Percentiles rank a stretch among this genome's conserved stretches.
Evolutionary conservation across 768 basidiomycete genomes (phyloP).

Genomic region (Pulveroboletus sp.): DNA sequence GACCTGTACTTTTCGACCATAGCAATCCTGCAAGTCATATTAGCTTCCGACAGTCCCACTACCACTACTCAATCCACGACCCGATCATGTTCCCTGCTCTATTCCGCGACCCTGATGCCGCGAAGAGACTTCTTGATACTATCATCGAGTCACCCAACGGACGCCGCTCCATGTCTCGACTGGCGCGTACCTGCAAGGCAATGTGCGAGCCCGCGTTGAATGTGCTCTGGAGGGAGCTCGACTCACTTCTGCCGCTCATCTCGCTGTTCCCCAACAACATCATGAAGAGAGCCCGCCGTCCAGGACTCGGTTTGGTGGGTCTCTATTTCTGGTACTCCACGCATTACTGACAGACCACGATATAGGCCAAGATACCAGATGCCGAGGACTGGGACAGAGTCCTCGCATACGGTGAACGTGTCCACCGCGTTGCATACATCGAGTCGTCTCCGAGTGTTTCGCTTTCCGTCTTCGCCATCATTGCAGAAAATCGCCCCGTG

Average conservation of each 20-base stretch:
- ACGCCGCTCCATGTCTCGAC: conserved; percentile 59
- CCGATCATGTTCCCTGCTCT: conserved; percentile 50
- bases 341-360: conserved; percentile 6
- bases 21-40: conserved; percentile 25
- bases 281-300: conserved; percentile 65
- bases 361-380: conserved; percentile 55
- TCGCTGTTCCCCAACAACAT: conserved; percentile 65
- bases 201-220: conserved; percentile 67
- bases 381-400: conserved; percentile 66
- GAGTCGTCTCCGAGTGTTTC: conserved; percentile 62
- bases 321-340: neutral
- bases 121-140: conserved; percentile 46
- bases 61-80: conserved; percentile 43
- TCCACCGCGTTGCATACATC: conserved; percentile 64
- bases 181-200: conserved; percentile 73
- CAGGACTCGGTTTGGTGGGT: conserved; percentile 74
- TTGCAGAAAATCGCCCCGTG: conserved; percentile 60
- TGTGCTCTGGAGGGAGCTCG: conserved; percentile 73
- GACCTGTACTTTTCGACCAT: conserved; percentile 31
- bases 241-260: conserved; percentile 67
- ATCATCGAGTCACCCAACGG: conserved; percentile 58
- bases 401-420: conserved; percentile 61
- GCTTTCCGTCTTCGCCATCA: conserved; percentile 58
- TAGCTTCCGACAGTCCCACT: conserved; percentile 31
- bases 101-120: conserved; percentile 59